Percentiles rank a stretch among this genome's conserved stretches.
These are phyloP conservation scores for Pichia sp. DNA, from an alignment of 1,139 yeast genomes.

Conservation along the genomic window DNA sequence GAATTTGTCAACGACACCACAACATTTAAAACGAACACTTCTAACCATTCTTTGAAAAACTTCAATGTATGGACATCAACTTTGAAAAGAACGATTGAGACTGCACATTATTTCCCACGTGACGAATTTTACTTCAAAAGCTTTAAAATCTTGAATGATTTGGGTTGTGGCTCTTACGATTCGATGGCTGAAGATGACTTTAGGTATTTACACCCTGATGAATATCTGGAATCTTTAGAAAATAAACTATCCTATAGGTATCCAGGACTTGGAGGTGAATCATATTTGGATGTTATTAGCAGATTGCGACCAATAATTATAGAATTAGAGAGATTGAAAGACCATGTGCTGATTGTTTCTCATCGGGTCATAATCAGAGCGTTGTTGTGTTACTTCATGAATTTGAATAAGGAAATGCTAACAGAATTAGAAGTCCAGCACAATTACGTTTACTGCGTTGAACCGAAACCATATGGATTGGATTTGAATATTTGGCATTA, in stretches of 20 bases:
- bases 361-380: conserved; percentile 35
- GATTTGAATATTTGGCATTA: conserved; percentile 35
- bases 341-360: conserved; percentile 33
- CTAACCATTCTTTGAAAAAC: conserved; percentile 14
- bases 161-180: conserved; percentile 32
- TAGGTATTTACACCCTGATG: conserved; percentile 24
- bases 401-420: conserved; percentile 32
- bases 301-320: conserved; percentile 33
- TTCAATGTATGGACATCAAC: conserved; percentile 34
- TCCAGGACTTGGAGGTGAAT: conserved; percentile 35
- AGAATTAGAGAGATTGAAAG: conserved; percentile 33
- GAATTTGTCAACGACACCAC: conserved; percentile 29
- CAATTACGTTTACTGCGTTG: conserved; percentile 32
- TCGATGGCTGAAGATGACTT: conserved; percentile 30
- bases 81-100: conserved; percentile 30
- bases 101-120: conserved; percentile 29
- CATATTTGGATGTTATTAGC: conserved; percentile 33
- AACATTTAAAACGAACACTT: conserved; percentile 15
- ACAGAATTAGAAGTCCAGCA: conserved; percentile 35
- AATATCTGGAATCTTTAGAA: conserved; percentile 27
- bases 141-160: conserved; percentile 33
- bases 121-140: conserved; percentile 30
- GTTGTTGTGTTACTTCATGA: conserved; percentile 34
- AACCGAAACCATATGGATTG: conserved; percentile 35
- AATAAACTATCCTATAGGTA: conserved; percentile 31